phyloP scores from a whole-genome alignment of 2,329 filamentous ascomycete genomes.

The Claviceps sp. region DNA sequence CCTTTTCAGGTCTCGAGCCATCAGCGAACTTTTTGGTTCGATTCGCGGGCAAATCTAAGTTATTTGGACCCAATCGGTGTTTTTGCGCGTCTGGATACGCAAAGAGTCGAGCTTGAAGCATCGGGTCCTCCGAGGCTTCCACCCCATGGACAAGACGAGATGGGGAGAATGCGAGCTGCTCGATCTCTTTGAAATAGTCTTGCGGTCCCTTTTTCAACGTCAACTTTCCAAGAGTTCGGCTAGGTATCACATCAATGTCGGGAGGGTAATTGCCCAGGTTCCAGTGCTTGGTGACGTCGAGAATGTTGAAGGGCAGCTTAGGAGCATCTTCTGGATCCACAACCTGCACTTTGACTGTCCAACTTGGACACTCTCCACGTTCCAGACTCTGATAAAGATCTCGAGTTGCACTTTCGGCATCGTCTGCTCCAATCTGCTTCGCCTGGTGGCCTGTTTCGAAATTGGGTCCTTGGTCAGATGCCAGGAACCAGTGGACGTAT shows the following conservation, averaged over 20 bases:
- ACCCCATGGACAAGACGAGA: slow-evolving; percentile 51
- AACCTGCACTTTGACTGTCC: slow-evolving; percentile 51
- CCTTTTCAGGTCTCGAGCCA: background rate
- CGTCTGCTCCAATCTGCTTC: slow-evolving; percentile 35
- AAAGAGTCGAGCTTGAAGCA: slow-evolving; percentile 47
- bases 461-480: slow-evolving; percentile 48
- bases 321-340: slow-evolving; percentile 49
- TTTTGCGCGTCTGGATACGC: slow-evolving; percentile 49
- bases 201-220: slow-evolving; percentile 50
- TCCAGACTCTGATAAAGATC: slow-evolving; percentile 53
- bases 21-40: background rate
- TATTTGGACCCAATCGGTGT: slow-evolving; percentile 33
- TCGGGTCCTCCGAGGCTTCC: slow-evolving; percentile 47
- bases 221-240: slow-evolving; percentile 46
- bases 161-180: slow-evolving; percentile 54
- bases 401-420: slow-evolving; percentile 49
- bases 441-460: slow-evolving; percentile 46
- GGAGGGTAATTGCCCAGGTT: slow-evolving; percentile 35
- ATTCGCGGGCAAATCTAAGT: background rate
- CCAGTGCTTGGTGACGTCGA: slow-evolving; percentile 60
- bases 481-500: slow-evolving; percentile 52
- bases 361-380: slow-evolving; percentile 45
- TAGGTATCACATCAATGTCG: slow-evolving; percentile 28
- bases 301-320: slow-evolving; percentile 47
- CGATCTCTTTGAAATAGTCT: slow-evolving; percentile 59